Base-by-base conservation (phyloP, 2,329 filamentous ascomycete genomes). In the Dryadomyces quercus-mongolicae region DNA sequence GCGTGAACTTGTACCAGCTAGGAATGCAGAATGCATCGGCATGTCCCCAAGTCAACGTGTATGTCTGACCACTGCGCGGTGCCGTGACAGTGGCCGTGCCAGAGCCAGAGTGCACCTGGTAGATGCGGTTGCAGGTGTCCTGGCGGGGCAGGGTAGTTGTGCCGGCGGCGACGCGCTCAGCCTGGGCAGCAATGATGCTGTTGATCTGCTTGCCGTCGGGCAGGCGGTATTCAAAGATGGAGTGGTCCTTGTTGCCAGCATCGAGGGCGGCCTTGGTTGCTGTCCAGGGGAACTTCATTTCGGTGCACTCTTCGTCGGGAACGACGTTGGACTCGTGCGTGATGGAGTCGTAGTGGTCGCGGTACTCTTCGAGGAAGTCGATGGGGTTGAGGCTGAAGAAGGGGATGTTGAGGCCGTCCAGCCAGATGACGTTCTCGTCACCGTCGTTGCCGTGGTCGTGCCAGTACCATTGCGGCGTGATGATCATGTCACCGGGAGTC, bases 401-500 rank as follows among this genome's bases (percentile, higher is more conserved):
- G 0, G 78, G 77, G 1, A 81, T 61, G 63, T 81, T 75, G 1
- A 82, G 62, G 4, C 72, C 75, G 60, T 81, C 78, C 1, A 82
- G 66, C 78, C 78, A 82, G 31, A 82, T 73, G 62, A 80, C 74
- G 0, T 76, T 75, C 1, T 68, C 68, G 1, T 68, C 66, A 9
- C 76, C 74, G 55, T 81, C 76, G 49, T 81, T 81, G 3, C 78
- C 78, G 55, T 82, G 77, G 56, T 81, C 77, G 57, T 80, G 78
- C 56, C 75, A 81, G 60, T 79, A 74, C 78, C 78, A 81, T 0
- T 70, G 74, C 0, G 77, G 78, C 0, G 78, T 82, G 1, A 81
- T 63, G 15, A 81, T 75, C 1, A 81, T 74, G 57, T 81, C 78
- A 9, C 77, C 77, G 2, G 71, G 68, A 20, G 68, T 61, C 62